phyloP scores from a whole-genome alignment of 345 rosid species.

The Nephelium lappaceum region DNA sequence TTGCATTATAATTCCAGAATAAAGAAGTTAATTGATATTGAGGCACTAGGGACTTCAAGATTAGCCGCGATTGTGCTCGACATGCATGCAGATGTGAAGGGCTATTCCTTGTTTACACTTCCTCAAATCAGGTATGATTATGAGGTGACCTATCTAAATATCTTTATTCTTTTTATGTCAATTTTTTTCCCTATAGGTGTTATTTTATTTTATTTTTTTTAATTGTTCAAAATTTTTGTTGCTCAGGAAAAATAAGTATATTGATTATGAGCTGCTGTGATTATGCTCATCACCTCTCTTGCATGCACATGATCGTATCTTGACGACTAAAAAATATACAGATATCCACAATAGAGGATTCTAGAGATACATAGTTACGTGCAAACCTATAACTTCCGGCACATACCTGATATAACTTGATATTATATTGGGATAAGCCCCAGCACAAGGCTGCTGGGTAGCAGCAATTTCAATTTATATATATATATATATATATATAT shows the following conservation, averaged over 20 bases:
- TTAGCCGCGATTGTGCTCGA: constrained; percentile 64
- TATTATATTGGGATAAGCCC: too few relatives aligned
- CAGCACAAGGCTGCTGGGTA: too few relatives aligned
- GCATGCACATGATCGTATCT: too few relatives aligned
- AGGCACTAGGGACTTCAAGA: constrained; percentile 78
- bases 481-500: too few relatives aligned
- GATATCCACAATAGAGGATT: background rate
- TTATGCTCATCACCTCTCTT: background rate
- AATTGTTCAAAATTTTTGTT: background rate
- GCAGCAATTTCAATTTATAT: too few relatives aligned
- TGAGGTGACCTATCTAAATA: background rate
- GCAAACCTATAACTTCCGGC: too few relatives aligned
- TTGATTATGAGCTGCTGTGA: background rate
- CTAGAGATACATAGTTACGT: background rate
- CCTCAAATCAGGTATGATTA: constrained; percentile 82
- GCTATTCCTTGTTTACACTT: constrained; percentile 77
- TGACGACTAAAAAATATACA: background rate
- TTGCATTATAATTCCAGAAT: constrained; percentile 43
- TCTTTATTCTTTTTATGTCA: background rate
- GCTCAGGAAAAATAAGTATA: too few relatives aligned
- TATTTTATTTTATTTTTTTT: background rate
- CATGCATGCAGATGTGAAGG: constrained; percentile 67
- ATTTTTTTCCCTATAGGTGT: too few relatives aligned
- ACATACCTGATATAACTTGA: too few relatives aligned
- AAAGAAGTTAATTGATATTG: constrained; percentile 76